Evolutionary conservation across 495 filamentous ascomycete species (phyloP).

Genomic region (Thermochaetoides thermophila): DNA sequence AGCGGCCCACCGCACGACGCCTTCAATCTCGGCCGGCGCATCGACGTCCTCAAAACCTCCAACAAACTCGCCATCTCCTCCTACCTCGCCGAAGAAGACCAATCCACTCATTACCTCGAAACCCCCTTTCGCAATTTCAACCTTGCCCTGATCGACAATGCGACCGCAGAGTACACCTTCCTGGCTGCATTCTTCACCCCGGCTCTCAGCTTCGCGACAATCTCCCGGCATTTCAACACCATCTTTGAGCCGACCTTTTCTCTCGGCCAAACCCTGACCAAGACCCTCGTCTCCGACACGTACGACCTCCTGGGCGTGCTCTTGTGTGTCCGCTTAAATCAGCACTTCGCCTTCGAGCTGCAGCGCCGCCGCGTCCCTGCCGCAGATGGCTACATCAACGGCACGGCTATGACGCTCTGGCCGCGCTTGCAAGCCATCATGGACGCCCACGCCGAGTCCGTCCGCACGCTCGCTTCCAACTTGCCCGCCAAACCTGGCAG

Average conservation of each 20-base stretch:
- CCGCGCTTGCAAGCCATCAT: slow-evolving; percentile 87
- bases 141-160: slow-evolving; percentile 83
- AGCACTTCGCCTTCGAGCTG: slow-evolving; percentile 81
- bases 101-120: slow-evolving; percentile 72
- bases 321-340: slow-evolving; percentile 83
- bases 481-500: slow-evolving; percentile 31
- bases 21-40: slow-evolving; percentile 71
- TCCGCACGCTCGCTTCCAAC: slow-evolving; percentile 44
- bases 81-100: slow-evolving; percentile 78
- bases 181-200: slow-evolving; percentile 76
- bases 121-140: slow-evolving; percentile 87
- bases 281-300: slow-evolving; percentile 56
- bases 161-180: slow-evolving; percentile 89
- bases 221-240: slow-evolving; percentile 52
- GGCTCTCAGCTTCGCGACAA: slow-evolving; percentile 37
- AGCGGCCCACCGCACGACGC: slow-evolving; percentile 64
- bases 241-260: slow-evolving; percentile 78
- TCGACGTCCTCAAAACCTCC: slow-evolving; percentile 58
- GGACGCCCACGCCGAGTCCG: slow-evolving; percentile 79
- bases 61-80: slow-evolving; percentile 62
- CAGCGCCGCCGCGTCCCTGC: slow-evolving; percentile 83
- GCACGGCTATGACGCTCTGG: slow-evolving; percentile 90
- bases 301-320: slow-evolving; percentile 76
- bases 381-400: slow-evolving; percentile 84
- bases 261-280: slow-evolving; percentile 63